Evolutionary conservation across 805 yeast genomes (phyloP).

Genomic region (Huiozyma naganishii): DNA sequence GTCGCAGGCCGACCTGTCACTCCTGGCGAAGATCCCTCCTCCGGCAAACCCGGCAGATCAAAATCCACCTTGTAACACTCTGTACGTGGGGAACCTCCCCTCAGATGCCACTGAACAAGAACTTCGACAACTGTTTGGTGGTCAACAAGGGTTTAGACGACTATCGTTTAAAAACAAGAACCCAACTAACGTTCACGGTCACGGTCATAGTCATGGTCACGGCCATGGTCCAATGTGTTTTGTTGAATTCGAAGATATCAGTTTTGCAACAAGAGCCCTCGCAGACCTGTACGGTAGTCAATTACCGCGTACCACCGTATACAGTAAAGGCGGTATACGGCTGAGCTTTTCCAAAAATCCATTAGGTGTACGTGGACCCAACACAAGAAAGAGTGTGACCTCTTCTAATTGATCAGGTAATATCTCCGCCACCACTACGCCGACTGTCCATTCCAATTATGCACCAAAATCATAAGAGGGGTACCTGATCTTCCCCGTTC

Average conservation of each 20-base stretch:
- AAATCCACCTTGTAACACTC: slow-evolving; percentile 93
- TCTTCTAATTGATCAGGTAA: background rate
- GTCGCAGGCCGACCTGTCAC: slow-evolving; percentile 46
- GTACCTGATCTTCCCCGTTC: no score
- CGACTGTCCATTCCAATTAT: no score
- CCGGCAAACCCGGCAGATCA: slow-evolving; percentile 97
- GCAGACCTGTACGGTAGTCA: slow-evolving; percentile 88
- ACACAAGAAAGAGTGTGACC: slow-evolving; percentile 26
- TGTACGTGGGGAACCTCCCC: slow-evolving; percentile 90
- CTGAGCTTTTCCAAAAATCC: slow-evolving; percentile 90
- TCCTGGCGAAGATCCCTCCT: slow-evolving; percentile 68
- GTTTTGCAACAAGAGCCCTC: slow-evolving; percentile 79
- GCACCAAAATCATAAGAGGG: no score
- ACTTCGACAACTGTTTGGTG: slow-evolving; percentile 68
- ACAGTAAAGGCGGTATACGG: slow-evolving; percentile 76
- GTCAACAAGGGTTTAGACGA: slow-evolving; percentile 83
- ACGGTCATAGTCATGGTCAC: slow-evolving; percentile 24
- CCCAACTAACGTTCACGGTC: slow-evolving; percentile 11
- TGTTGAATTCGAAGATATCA: slow-evolving; percentile 92
- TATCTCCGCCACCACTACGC: no score
- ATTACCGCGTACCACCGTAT: slow-evolving; percentile 51
- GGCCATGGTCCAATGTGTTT: slow-evolving; percentile 94
- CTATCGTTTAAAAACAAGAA: slow-evolving; percentile 75
- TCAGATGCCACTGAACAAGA: slow-evolving; percentile 93
- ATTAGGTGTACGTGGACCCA: slow-evolving; percentile 80